Conservation (phyloP, 148 eudicot genomes). For the Gaultheria prostrata region DNA sequence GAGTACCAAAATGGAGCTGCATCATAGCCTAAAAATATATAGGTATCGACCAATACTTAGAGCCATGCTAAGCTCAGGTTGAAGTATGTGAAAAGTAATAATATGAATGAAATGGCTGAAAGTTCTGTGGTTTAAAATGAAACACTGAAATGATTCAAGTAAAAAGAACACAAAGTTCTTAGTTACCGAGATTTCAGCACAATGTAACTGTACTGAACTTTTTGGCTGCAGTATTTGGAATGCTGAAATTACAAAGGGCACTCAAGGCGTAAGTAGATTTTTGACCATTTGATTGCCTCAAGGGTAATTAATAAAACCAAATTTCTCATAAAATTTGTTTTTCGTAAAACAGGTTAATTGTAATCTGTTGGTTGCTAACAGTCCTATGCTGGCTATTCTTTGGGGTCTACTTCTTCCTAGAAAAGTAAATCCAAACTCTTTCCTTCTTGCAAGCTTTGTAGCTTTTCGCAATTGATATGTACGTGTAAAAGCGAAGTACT, state of each 20-base stretch:
- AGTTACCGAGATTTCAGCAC: background rate
- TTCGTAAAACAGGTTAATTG: constrained; percentile 37
- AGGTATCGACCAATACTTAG: background rate
- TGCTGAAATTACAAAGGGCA: constrained; percentile 33
- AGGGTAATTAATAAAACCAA: background rate
- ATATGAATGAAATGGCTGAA: background rate
- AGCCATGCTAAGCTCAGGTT: background rate
- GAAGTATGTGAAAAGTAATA: background rate
- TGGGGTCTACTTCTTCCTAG: constrained; percentile 59
- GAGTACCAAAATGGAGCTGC: no score
- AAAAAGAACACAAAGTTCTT: background rate
- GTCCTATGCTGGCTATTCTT: constrained; percentile 61
- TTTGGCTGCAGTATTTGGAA: constrained; percentile 47
- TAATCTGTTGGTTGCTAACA: constrained; percentile 57
- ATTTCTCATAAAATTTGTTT: background rate
- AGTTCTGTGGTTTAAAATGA: background rate
- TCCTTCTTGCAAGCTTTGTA: background rate
- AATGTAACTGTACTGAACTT: background rate
- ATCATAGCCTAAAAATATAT: no score
- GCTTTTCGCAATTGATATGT: background rate
- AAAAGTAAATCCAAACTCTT: constrained; percentile 37
- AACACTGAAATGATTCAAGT: background rate
- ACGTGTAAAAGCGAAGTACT: background rate
- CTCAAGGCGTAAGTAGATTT: constrained; percentile 46
- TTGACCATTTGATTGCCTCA: background rate